Percentiles rank a stretch among this genome's conserved stretches.
These are phyloP conservation scores for Diaporthe citri DNA, from an alignment of 2,329 filamentous ascomycete species.

Conservation along the genomic window DNA sequence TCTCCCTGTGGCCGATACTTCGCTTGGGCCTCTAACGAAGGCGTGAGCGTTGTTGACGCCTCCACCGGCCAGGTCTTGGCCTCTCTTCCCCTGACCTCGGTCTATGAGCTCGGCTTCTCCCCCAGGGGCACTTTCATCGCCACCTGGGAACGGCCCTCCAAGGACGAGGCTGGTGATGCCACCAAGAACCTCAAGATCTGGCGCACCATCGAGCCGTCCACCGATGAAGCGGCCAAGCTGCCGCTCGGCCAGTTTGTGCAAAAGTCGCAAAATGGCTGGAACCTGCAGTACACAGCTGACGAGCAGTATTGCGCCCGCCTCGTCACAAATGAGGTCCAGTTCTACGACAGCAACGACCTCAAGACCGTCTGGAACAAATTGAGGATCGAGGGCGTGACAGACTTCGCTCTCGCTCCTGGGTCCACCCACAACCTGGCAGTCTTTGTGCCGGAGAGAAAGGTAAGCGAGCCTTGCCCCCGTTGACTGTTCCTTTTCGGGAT, in stretches of 20 bases:
- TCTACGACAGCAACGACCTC: slow-evolving; percentile 91
- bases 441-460: slow-evolving; percentile 96
- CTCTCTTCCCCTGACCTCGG: slow-evolving; percentile 81
- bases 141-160: slow-evolving; percentile 93
- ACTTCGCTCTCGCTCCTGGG: slow-evolving; percentile 91
- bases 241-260: slow-evolving; percentile 93
- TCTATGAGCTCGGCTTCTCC: slow-evolving; percentile 96
- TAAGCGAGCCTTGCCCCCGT: slow-evolving; percentile 53
- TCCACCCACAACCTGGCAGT: slow-evolving; percentile 93
- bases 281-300: slow-evolving; percentile 94
- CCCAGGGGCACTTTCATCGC: slow-evolving; percentile 92
- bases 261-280: slow-evolving; percentile 96
- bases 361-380: slow-evolving; percentile 95
- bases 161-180: slow-evolving; percentile 93
- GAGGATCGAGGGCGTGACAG: slow-evolving; percentile 87
- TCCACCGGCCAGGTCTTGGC: slow-evolving; percentile 81
- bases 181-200: slow-evolving; percentile 98
- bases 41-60: slow-evolving; percentile 87
- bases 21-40: slow-evolving; percentile 91
- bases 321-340: slow-evolving; percentile 98
- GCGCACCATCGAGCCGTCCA: slow-evolving; percentile 80
- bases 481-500: background rate
- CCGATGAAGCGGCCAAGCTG: slow-evolving; percentile 73
- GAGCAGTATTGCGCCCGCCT: slow-evolving; percentile 93
- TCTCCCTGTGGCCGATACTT: slow-evolving; percentile 97